phyloP scores from a whole-genome alignment of 768 basidiomycete genomes.

The Naganishia antarctica region DNA sequence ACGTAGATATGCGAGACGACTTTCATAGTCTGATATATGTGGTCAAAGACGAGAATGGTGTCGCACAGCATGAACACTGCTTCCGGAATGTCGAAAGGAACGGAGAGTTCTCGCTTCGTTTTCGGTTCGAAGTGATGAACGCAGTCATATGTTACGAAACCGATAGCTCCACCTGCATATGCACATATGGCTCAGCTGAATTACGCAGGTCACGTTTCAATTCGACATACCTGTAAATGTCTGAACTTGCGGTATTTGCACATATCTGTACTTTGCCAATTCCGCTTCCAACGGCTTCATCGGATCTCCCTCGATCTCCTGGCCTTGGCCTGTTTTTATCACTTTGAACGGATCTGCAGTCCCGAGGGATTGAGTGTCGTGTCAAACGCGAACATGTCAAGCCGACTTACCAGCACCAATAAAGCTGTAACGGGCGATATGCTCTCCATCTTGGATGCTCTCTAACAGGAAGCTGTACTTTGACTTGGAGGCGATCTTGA shows the following conservation, averaged over 20 bases:
- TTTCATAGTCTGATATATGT: slow-evolving; percentile 89
- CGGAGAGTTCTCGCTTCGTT: slow-evolving; percentile 55
- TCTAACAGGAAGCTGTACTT: slow-evolving; percentile 94
- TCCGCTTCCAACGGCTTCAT: slow-evolving; percentile 77
- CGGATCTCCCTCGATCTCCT: slow-evolving; percentile 82
- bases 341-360: slow-evolving; percentile 84
- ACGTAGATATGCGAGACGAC: slow-evolving; percentile 93
- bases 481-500: slow-evolving; percentile 83
- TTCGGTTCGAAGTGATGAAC: slow-evolving; percentile 95
- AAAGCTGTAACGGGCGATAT: slow-evolving; percentile 87
- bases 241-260: slow-evolving; percentile 83
- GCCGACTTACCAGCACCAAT: slow-evolving; percentile 80
- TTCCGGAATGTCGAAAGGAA: slow-evolving; percentile 77
- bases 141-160: slow-evolving; percentile 95
- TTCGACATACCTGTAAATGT: slow-evolving; percentile 66
- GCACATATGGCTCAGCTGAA: not conserved
- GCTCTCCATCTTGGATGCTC: slow-evolving; percentile 84
- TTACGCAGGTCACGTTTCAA: too few species aligned
- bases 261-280: slow-evolving; percentile 76
- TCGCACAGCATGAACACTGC: slow-evolving; percentile 92
- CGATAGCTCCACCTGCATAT: slow-evolving; percentile 77
- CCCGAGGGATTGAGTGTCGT: not conserved
- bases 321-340: slow-evolving; percentile 76
- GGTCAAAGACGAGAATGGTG: slow-evolving; percentile 92
- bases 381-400: not conserved